Base-by-base conservation (phyloP, 1,139 yeast species). In the Zygosaccharomyces pseudobailii region DNA sequence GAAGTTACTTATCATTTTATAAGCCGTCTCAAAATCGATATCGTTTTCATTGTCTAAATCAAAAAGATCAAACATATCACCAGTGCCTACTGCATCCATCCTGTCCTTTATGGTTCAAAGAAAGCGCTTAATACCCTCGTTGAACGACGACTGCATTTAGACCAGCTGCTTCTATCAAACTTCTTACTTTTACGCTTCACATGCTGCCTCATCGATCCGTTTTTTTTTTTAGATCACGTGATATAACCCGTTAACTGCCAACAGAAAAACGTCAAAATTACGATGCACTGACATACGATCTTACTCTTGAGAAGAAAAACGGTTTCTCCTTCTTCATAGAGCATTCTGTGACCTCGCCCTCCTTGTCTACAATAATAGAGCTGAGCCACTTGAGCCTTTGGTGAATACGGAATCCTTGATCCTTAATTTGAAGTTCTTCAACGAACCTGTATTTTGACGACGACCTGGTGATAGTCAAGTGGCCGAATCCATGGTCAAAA, bases 301-400 rank as follows among this genome's bases (percentile, higher is more conserved):
- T 73, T 0, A 82, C 88, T 46, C 84, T 69, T 58, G 82, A 80
- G 57, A 87, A 88, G 57, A 76, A 78, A 64, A 85, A 88, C 9
- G 89, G 81, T 58, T 82, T 84, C 61, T 88, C 96, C 58, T 87
- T 85, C 40, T 72, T 74, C 49, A 85, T 66, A 5, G 80, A 73
- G 55, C 87, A 82, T 13, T 71, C 71, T 19, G 78, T 73, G 10
- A 70, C 66, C 42, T 78, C 82, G 1, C 81, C 82, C 21, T 78
- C 74, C 57, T 75, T 75, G 54, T 85, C 75, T 23, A 78, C 67
- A 6, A 80, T 81, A 55, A 76, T 78, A 55, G 82, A 83, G 32
- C 68, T 69, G 5, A 74, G 61, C 96, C 96, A 88, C 39, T 74
- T 72, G 49, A 88, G 68, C 61, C 84, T 82, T 55, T 82, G 81